Evolutionary conservation across 257 asterid species (phyloP), one percentile per base, ranked within the genome.

Genomic region (Mentha longifolia): DNA sequence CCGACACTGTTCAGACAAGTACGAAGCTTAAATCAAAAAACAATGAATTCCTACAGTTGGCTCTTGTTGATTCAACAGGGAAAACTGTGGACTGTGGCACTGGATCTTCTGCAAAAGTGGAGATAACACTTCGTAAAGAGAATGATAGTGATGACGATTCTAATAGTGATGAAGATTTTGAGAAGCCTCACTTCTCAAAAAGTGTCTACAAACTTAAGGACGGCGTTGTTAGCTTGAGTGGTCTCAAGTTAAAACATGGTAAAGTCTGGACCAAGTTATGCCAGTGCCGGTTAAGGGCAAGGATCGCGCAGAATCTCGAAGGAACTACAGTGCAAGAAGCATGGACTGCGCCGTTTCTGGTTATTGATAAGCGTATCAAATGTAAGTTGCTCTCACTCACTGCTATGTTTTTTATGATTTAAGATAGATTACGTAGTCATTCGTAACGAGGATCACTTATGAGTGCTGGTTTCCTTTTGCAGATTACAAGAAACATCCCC

Each of bases 271-370:
- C 35, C 74, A 85, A 67, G 78, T 25, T 28, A 49, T 74, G 65
- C 49, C 28, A 14, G 62, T 84, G 85, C 85, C 61, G 82, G 72
- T 77, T 88, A 12, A 87, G 88, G 66, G 92, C 80, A 25, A 70
- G 84, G 71, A 9, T 76, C 13, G 70, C 46, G 14, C 74, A 68
- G 72, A 64, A 25, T 50, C 67, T 75, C n/a, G 13, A 10, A 16
- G 88, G 84, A 35, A 31, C 57, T 46, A 52, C 9, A 33, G 82
- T 84, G 52, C 65, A 62, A 60, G 88, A 86, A 76, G 92, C 80
- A 46, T 45, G 61, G 74, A 76, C 92, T 3, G 52, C 58, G 14
- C 68, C 86, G 1, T 88, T 88, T 57, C 16, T 9, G 67, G 85
- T 86, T 71, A 22, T 13, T 61, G 95, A 88, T 55, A 46, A 68